Evolutionary conservation across 495 filamentous ascomycete species (phyloP), one percentile per base, ranked within the genome.

Genomic region (Xylaria castorea): DNA sequence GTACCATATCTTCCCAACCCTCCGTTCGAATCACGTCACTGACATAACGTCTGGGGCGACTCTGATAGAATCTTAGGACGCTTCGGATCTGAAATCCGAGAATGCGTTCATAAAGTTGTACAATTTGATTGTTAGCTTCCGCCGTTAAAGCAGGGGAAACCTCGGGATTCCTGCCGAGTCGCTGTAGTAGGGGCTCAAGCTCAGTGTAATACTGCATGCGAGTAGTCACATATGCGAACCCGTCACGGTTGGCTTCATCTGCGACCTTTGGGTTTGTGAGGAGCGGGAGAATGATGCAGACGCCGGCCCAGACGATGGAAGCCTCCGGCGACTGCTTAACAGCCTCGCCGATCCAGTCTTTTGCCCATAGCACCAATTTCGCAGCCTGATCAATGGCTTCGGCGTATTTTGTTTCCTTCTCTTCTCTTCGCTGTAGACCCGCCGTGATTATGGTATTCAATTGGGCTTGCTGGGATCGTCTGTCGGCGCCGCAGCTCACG

Each of bases 41-140:
- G 0, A 25, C 16, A n/a, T 70, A 73, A 20, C 44, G 63, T 27
- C 30, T 53, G 3, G 69, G 30, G 3, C 71, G 3, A 3, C n/a
- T 63, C 42, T 62, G 36, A 34, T 72, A 78, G 62, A 78, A 75
- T 36, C 79, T 74, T 5, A 79, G 57, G 51, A 78, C 74, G 63
- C 71, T 78, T 22, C 38, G 50, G 8, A 78, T 44, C 42, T 80
- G 79, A 30, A 79, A 80, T n/a, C 71, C 55, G n/a, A 80, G 51
- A 25, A 80, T 76, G 14, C 71, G 27, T 27, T 68, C 42, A 66
- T 80, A 80, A 38, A 79, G 77, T 8, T 66, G 50, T 22, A 76
- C 48, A 9, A 79, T 70, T 40, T 70, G 51, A 44, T 34, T 60
- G 32, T 66, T 62, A 36, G 55, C 66, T 60, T 64, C 40, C 18